Conservation (phyloP, 352 stramenopile species). For the Phytophthora cajani region DNA sequence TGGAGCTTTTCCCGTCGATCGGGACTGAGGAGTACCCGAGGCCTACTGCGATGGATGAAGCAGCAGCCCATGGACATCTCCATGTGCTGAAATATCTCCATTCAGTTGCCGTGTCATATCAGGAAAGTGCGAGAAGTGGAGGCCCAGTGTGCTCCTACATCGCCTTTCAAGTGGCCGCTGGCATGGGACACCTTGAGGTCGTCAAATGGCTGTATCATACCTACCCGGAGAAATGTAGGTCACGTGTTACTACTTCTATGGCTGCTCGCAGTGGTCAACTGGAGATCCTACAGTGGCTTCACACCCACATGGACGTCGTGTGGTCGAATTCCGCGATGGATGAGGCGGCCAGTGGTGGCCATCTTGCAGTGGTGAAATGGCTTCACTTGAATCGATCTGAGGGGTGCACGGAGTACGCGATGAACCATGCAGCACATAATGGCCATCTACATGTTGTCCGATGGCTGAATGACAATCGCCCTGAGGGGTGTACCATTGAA, state of each 20-base stretch:
- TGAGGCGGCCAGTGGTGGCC: background rate
- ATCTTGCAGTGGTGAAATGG: conserved; percentile 4
- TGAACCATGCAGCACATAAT: background rate
- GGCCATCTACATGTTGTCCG: background rate
- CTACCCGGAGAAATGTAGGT: background rate
- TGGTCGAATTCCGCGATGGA: conserved; percentile 19
- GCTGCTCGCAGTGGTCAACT: conserved; percentile 14
- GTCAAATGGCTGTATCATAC: background rate
- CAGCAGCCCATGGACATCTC: background rate
- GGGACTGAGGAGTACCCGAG: background rate
- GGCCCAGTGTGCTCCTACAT: background rate
- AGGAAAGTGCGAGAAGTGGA: background rate
- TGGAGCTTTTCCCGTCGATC: background rate
- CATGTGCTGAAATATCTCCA: conserved; percentile 1
- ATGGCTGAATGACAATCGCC: conserved; percentile 1
- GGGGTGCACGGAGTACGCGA: conserved; percentile 1
- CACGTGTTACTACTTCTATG: conserved; percentile 1
- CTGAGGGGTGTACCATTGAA: conserved; percentile 2
- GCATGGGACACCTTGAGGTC: background rate
- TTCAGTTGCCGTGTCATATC: background rate
- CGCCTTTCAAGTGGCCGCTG: background rate
- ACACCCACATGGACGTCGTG: background rate
- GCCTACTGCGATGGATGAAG: background rate
- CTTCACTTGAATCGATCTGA: conserved; percentile 4
- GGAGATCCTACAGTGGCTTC: conserved; percentile 23